Percentiles rank a stretch among this genome's conserved stretches.
phyloP scores from a whole-genome alignment of 2,329 filamentous ascomycete species.

The Neofusicoccum ribis region DNA sequence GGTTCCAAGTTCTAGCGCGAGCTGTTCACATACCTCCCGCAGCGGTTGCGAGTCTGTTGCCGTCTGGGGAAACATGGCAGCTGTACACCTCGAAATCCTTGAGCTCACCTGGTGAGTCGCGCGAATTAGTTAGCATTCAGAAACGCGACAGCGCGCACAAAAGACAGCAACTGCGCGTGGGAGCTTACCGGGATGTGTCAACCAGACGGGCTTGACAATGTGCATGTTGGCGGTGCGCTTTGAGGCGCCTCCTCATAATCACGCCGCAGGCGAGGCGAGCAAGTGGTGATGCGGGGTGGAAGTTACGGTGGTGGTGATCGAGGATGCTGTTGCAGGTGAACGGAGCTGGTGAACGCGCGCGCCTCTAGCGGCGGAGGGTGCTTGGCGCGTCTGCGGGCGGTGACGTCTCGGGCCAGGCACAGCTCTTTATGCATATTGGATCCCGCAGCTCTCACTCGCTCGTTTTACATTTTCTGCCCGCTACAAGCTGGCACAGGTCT shows the following conservation, averaged over 20 bases:
- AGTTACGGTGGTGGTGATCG: neutral
- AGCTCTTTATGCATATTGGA: neutral
- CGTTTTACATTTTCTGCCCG: neutral
- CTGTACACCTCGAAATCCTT: slow-evolving; percentile 99
- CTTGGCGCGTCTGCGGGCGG: slow-evolving; percentile 14
- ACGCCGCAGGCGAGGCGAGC: neutral
- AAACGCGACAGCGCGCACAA: slow-evolving; percentile 23
- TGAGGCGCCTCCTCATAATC: slow-evolving; percentile 20
- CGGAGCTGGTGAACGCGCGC: slow-evolving; percentile 15
- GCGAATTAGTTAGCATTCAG: slow-evolving; percentile 17
- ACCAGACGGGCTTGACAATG: slow-evolving; percentile 91
- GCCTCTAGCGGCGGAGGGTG: slow-evolving; percentile 12
- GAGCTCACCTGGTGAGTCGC: slow-evolving; percentile 70
- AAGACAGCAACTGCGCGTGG: slow-evolving; percentile 14
- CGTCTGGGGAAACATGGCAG: slow-evolving; percentile 95
- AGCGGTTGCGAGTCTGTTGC: slow-evolving; percentile 85
- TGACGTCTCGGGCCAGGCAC: slow-evolving; percentile 11
- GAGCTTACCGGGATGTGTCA: slow-evolving; percentile 80
- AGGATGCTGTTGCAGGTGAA: slow-evolving; percentile 13
- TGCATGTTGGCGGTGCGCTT: slow-evolving; percentile 42
- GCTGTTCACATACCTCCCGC: slow-evolving; percentile 69
- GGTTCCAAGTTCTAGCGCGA: neutral
- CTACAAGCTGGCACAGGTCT: neutral
- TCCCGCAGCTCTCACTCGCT: neutral
- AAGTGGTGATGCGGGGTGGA: neutral